Evolutionary conservation across 2,329 filamentous ascomycete genomes (phyloP), one percentile per base, ranked within the genome.

Genomic region (Neurospora sp.): DNA sequence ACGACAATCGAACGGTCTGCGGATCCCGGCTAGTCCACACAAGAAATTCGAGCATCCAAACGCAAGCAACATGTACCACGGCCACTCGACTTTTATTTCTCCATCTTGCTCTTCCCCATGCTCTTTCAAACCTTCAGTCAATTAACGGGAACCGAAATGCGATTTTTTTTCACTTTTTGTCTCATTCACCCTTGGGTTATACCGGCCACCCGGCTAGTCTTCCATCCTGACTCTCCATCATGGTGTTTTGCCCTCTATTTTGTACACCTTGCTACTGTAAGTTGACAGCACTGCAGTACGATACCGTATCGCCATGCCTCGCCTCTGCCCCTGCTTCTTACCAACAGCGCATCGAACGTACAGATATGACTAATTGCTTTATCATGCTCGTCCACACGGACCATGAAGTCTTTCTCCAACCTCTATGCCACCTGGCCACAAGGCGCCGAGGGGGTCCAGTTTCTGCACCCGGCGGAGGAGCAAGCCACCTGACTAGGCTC

Each of bases 131-230:
- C 28, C 28, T 33, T 33, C 28, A 33, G 28, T 33, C 28, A 33
- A 33, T 33, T 33, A 33, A 33, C 1, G 28, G 28, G 28, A 33
- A 33, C 5, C 28, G 28, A 33, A 9, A 15, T 17, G 1, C 13
- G 8, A 33, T 6, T 0, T 0, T 4, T 2, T 15, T 3, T 3
- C 1, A 62, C 7, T 9, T 36, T 8, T 36, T 8, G 1, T 10
- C 15, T 19, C 7, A 33, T 33, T 1, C 1, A 1, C 4, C 3
- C 4, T 0, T 17, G 23, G 10, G 46, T 17, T 62, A 8, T 6
- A 10, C 7, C 15, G 19, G 19, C 5, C 15, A 33, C 2, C 6
- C 7, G 23, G 46, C 46, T 17, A 17, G 1, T 11, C 52, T 33
- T 33, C 7, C 7, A 10, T 62, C 52, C 7, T 17, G 3, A 33